Base-by-base conservation (phyloP, 495 filamentous ascomycete genomes). In the Apodospora peruviana region DNA sequence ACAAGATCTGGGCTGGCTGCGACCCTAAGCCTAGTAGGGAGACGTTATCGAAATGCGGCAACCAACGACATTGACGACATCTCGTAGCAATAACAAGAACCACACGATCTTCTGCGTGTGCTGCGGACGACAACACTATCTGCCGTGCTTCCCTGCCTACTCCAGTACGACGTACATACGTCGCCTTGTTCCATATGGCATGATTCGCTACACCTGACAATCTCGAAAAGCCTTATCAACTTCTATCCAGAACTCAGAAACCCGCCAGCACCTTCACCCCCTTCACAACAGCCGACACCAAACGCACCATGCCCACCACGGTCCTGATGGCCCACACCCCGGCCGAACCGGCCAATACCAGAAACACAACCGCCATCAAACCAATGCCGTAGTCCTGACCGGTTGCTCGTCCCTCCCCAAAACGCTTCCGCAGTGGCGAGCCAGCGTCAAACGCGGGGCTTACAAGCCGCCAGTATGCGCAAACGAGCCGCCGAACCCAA, bases 391-490 rank as follows among this genome's bases (percentile, higher is more conserved):
- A 47, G 41, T 68, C 65, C 5, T 44, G 47, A 52, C 38, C 44
- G 2, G 57, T 62, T 21, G 59, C 45, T 45, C 45, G 45, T 17
- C 47, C 39, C 35, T 22, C 23, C 16, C 43, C 45, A 17, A 57
- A 41, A 37, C 62, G 23, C 43, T 45, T 51, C 19, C 59, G 56
- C 35, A 68, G 41, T 32, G 55, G 43, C 34, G 65, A 68, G 0
- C 53, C 23, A 12, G 35, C 49, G 32, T 61, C 55, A 40, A 69
- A 60, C 42, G 60, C 57, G 9, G 66, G 66, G 37, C 35, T 27
- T 20, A 65, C 57, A 12, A 62, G 24, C 14, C 37, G 27, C 64
- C 60, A 67, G 45, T 58, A 64, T 35, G 48, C 55, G 34, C 36
- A 36, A n/a, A 51, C 46, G n/a, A 57, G 14, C 36, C 29, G n/a